Evolutionary conservation across 1,284 basidiomycete genomes (phyloP), one percentile per base, ranked within the genome.

Genomic region (Xerocomus nothofagi): DNA sequence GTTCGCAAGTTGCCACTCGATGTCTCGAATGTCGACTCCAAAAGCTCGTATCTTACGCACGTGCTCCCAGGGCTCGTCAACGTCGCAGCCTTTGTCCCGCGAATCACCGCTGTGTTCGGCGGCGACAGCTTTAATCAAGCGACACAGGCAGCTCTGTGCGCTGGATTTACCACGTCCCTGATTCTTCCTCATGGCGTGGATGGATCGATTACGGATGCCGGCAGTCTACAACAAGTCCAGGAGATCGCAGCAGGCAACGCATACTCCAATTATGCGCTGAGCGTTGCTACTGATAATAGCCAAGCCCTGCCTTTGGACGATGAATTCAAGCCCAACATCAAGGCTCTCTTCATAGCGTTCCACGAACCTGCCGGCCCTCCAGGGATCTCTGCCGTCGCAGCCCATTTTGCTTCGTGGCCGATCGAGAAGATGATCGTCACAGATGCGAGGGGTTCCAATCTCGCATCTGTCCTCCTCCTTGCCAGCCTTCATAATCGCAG

Each of bases 61-160:
- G 87, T 82, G 12, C 91, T 99, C 80, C 95, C 96, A 14, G 96
- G 96, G 6, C 77, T 99, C 26, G 77, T 98, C 71, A 94, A 94
- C 61, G 81, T 98, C 44, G 82, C 89, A 38, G 82, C 92, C 4
- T 98, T 93, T 64, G 83, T 94, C n/a, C 94, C 96, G 14, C 77
- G 76, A 53, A 67, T 94, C 27, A 79, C 80, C 9, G 71, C 78
- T 32, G 67, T 76, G n/a, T 65, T 66, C 14, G 75, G 75, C 41
- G 86, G 81, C 33, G 69, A 77, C 30, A 91, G 91, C 62, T 78
- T 95, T 54, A 72, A 74, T 15, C 71, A 81, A 29, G 82, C 85
- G 1, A 88, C 89, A 3, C 81, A 88, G 65, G 91, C 91, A 4
- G 90, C 91, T 4, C 75, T 95, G 56, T 82, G 87, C 55, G 89